Evolutionary conservation across 75 land plant genomes (phyloP).

Genomic region (Selaginella tamariscina): DNA sequence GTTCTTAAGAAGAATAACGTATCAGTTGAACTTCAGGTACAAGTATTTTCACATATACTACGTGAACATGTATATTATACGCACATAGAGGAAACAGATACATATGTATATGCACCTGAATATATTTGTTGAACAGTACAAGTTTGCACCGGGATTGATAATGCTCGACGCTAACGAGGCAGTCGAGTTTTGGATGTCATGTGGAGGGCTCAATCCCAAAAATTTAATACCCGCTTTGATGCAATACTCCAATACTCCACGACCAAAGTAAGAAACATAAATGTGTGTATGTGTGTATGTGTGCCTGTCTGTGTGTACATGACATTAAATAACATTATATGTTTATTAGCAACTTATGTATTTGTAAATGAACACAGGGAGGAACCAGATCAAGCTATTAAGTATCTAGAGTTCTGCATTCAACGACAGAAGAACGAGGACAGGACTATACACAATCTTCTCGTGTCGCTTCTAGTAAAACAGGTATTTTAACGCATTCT

Average conservation of each 20-base stretch:
- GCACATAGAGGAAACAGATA: no score
- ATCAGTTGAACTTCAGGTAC: conserved; percentile 83
- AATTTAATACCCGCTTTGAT: conserved; percentile 94
- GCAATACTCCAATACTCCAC: conserved; percentile 87
- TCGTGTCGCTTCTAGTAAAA: conserved; percentile 76
- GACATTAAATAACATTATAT: no score
- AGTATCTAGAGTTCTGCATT: conserved; percentile 82
- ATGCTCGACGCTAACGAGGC: conserved; percentile 97
- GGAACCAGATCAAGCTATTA: conserved; percentile 89
- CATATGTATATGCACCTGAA: background rate
- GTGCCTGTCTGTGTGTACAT: no score
- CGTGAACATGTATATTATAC: no score
- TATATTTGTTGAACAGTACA: conserved; percentile 78
- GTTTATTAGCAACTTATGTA: background rate
- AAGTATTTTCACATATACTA: no score
- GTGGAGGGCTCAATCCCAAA: conserved; percentile 65
- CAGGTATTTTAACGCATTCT: no score
- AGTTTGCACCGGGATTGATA: conserved; percentile 86
- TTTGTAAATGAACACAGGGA: conserved; percentile 37
- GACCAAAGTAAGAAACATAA: conserved; percentile 49
- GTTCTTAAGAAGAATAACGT: conserved; percentile 66
- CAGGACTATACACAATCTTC: conserved; percentile 75
- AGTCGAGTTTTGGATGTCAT: conserved; percentile 87
- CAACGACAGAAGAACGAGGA: conserved; percentile 71
- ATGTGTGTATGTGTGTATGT: no score